phyloP scores from a whole-genome alignment of 768 basidiomycete genomes.

The Trametes cubensis region DNA sequence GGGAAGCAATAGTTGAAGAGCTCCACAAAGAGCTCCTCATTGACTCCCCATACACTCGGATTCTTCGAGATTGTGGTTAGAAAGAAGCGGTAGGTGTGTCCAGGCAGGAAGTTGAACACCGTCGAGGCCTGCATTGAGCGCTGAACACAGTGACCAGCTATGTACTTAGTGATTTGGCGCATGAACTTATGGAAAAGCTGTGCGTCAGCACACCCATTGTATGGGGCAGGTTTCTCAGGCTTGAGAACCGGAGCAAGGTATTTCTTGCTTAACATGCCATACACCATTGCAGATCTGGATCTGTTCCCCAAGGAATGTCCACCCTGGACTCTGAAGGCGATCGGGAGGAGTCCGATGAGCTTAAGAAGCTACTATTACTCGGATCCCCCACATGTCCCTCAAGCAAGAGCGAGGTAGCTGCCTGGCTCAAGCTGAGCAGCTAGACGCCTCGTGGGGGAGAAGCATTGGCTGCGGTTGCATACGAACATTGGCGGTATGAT shows the following conservation, averaged over 20 bases:
- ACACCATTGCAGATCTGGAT: neutral
- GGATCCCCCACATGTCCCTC: no score
- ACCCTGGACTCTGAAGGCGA: no score
- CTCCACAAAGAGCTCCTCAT: conserved; percentile 18
- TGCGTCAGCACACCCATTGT: conserved; percentile 16
- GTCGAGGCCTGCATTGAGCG: neutral
- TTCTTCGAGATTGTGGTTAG: conserved; percentile 22
- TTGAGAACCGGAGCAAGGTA: conserved; percentile 4
- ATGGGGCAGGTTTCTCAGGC: conserved; percentile 18
- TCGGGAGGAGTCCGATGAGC: no score
- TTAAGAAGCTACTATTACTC: no score
- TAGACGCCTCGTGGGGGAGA: no score
- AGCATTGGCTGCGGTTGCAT: no score
- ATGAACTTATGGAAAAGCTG: conserved; percentile 22
- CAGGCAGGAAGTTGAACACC: conserved; percentile 33
- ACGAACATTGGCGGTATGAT: no score
- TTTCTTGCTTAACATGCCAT: neutral
- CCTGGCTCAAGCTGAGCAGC: no score
- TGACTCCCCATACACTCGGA: conserved; percentile 20
- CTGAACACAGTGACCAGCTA: conserved; percentile 3
- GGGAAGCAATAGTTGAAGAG: conserved; percentile 32
- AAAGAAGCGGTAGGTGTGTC: no score
- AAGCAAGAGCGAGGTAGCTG: no score
- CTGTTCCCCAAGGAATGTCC: no score
- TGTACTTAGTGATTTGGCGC: conserved; percentile 14